A percentile compares a stretch with the other conserved stretches of the same genome.
phyloP scores from a whole-genome alignment of 2,329 filamentous ascomycete genomes.

The Colletotrichum camelliae region DNA sequence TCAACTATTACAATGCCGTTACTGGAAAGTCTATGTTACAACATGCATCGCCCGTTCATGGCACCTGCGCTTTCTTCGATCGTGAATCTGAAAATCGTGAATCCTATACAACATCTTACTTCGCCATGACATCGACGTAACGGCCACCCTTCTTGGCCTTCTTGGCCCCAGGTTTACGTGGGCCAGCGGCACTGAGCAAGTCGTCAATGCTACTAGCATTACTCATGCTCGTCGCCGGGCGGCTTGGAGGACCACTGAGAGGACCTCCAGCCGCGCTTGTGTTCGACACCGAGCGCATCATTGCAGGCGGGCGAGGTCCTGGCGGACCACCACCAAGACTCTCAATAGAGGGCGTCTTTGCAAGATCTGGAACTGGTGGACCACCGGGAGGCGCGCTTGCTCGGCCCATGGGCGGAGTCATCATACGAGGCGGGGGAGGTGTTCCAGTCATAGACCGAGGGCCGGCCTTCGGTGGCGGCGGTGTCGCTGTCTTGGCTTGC shows the following conservation, averaged over 20 bases:
- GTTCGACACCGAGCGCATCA: slow-evolving; percentile 55
- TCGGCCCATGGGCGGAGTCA: slow-evolving; percentile 32
- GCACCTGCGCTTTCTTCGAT: background rate
- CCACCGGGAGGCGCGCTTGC: slow-evolving; percentile 28
- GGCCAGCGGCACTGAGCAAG: slow-evolving; percentile 75
- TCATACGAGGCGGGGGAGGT: slow-evolving; percentile 48
- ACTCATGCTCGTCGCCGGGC: slow-evolving; percentile 83
- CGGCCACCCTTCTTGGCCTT: slow-evolving; percentile 83
- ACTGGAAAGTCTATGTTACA: slow-evolving; percentile 14
- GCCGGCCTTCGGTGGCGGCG: slow-evolving; percentile 76
- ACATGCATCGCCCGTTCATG: background rate
- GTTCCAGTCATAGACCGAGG: slow-evolving; percentile 58
- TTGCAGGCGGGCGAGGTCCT: slow-evolving; percentile 28
- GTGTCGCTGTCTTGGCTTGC: slow-evolving; percentile 67
- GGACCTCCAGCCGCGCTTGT: slow-evolving; percentile 44
- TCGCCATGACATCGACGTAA: slow-evolving; percentile 96
- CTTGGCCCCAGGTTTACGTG: slow-evolving; percentile 69
- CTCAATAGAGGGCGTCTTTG: slow-evolving; percentile 35
- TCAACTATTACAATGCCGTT: slow-evolving; percentile 4
- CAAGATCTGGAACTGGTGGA: slow-evolving; percentile 26
- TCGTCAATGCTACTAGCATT: slow-evolving; percentile 96
- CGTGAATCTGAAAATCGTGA: background rate
- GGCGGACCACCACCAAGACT: slow-evolving; percentile 34
- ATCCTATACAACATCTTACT: slow-evolving; percentile 40
- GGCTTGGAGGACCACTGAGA: slow-evolving; percentile 62